Evolutionary conservation across 495 filamentous ascomycete genomes (phyloP).

Genomic region (Diplogelasinospora grovesii): DNA sequence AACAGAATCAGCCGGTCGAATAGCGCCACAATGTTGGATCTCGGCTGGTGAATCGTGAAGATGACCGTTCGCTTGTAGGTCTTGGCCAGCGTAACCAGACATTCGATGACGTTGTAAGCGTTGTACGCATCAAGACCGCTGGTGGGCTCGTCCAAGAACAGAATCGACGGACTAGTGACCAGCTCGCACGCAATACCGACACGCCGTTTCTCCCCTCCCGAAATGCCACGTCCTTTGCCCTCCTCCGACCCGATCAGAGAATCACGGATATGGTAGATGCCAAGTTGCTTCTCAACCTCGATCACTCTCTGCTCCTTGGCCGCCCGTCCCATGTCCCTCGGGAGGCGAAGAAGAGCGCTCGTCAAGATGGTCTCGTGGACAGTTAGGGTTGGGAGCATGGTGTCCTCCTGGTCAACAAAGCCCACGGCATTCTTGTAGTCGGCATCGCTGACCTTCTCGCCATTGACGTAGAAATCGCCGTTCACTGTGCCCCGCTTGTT

Average conservation of each 20-base stretch:
- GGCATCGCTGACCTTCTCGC: slow-evolving; percentile 75
- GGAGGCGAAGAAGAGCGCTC: slow-evolving; percentile 83
- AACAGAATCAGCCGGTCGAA: slow-evolving; percentile 91
- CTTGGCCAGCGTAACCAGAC: slow-evolving; percentile 88
- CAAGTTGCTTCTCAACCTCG: slow-evolving; percentile 92
- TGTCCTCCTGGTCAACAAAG: slow-evolving; percentile 97
- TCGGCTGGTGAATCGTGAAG: slow-evolving; percentile 98
- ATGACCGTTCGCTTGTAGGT: slow-evolving; percentile 94
- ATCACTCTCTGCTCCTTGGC: slow-evolving; percentile 84
- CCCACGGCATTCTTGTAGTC: slow-evolving; percentile 89
- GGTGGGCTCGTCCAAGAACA: slow-evolving; percentile 95
- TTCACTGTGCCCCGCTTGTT: slow-evolving; percentile 80
- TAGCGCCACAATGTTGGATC: slow-evolving; percentile 98
- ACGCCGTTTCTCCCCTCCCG: slow-evolving; percentile 90
- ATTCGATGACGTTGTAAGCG: slow-evolving; percentile 95
- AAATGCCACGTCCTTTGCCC: slow-evolving; percentile 88
- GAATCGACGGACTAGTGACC: slow-evolving; percentile 93
- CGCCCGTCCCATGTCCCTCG: slow-evolving; percentile 76
- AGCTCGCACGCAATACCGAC: slow-evolving; percentile 97
- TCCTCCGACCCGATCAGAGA: slow-evolving; percentile 97
- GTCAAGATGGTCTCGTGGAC: slow-evolving; percentile 97
- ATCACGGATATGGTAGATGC: slow-evolving; percentile 85
- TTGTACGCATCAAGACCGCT: slow-evolving; percentile 94
- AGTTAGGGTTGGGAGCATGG: slow-evolving; percentile 92
- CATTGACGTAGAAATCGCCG: slow-evolving; percentile 90